Percentiles rank a stretch among this genome's conserved stretches.
Conservation (phyloP, 805 yeast genomes). For the Wickerhamiella cacticola region DNA sequence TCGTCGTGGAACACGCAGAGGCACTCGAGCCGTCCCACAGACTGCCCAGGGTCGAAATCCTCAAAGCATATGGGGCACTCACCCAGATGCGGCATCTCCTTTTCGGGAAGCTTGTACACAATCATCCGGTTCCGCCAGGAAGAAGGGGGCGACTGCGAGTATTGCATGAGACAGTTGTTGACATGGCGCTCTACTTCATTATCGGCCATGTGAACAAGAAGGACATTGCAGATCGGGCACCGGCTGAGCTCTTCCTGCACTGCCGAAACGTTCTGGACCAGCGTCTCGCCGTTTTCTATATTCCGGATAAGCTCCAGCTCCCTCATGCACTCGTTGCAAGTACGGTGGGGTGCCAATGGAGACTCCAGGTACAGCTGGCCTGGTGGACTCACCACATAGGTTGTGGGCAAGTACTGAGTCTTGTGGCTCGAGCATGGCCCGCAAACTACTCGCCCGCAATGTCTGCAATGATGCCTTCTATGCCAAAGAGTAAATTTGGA, state of each 20-base stretch:
- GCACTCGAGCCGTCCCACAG: slow-evolving; percentile 86
- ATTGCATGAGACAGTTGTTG: slow-evolving; percentile 45
- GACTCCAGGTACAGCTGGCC: slow-evolving; percentile 37
- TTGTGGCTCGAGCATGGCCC: slow-evolving; percentile 47
- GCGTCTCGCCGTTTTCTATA: slow-evolving; percentile 14
- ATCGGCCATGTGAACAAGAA: slow-evolving; percentile 23
- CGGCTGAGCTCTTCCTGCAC: slow-evolving; percentile 26
- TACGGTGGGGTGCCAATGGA: slow-evolving; percentile 49
- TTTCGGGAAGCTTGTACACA: slow-evolving; percentile 44
- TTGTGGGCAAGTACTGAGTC: slow-evolving; percentile 45
- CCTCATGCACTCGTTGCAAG: slow-evolving; percentile 61
- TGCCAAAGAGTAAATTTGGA: slow-evolving; percentile 44
- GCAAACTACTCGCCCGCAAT: slow-evolving; percentile 72
- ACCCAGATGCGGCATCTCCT: slow-evolving; percentile 31
- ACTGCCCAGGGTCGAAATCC: slow-evolving; percentile 72
- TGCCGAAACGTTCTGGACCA: slow-evolving; percentile 21
- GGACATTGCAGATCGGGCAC: slow-evolving; percentile 32
- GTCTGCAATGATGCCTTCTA: slow-evolving; percentile 68
- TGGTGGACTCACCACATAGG: slow-evolving; percentile 46
- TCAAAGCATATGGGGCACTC: slow-evolving; percentile 95
- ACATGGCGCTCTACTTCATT: slow-evolving; percentile 53
- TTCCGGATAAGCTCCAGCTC: slow-evolving; percentile 43
- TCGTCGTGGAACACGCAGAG: slow-evolving; percentile 84
- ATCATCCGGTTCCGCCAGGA: slow-evolving; percentile 65
- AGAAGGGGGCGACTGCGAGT: slow-evolving; percentile 32